phyloP scores from a whole-genome alignment of 2,329 filamentous ascomycete genomes.

The Epichloe elymi region DNA sequence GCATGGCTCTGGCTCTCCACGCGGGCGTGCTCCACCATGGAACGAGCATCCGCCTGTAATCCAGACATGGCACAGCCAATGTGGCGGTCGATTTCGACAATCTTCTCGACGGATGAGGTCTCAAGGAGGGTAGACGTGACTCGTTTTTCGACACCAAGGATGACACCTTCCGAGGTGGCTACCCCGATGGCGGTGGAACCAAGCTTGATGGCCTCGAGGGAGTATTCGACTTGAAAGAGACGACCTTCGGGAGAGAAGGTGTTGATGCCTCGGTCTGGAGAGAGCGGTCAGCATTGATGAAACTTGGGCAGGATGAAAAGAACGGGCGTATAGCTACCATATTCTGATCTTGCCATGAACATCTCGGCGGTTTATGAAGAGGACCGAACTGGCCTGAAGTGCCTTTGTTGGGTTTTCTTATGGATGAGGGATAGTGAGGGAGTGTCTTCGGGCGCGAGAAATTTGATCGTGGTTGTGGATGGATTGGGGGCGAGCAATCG shows the following conservation, averaged over 20 bases:
- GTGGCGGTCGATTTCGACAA: constrained; percentile 97
- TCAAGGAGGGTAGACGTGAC: constrained; percentile 96
- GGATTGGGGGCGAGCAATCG: not conserved
- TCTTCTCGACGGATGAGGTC: constrained; percentile 97
- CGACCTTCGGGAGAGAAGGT: constrained; percentile 99
- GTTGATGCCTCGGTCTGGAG: constrained; percentile 90
- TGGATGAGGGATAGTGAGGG: not conserved
- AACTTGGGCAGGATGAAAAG: not conserved
- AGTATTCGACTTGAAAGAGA: constrained; percentile 99
- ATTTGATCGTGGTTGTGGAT: not conserved
- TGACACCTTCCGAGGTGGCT: constrained; percentile 85
- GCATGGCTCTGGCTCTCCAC: constrained; percentile 95
- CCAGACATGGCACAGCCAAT: constrained; percentile 99
- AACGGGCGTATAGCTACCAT: constrained; percentile 47
- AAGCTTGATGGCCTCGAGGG: constrained; percentile 98
- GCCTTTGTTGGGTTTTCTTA: not conserved
- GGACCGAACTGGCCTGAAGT: not conserved
- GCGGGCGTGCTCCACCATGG: constrained; percentile 95
- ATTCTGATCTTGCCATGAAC: constrained; percentile 99
- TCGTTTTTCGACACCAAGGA: constrained; percentile 97
- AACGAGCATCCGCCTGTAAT: constrained; percentile 90
- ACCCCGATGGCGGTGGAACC: constrained; percentile 97
- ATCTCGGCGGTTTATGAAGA: constrained; percentile 47
- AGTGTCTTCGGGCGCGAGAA: too few species aligned
- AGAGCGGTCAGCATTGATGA: constrained; percentile 10